A percentile compares a stretch with the other conserved stretches of the same genome.
These are phyloP conservation scores for Boehmeria nivea DNA, from an alignment of 306 rosid species.

Conservation along the genomic window DNA sequence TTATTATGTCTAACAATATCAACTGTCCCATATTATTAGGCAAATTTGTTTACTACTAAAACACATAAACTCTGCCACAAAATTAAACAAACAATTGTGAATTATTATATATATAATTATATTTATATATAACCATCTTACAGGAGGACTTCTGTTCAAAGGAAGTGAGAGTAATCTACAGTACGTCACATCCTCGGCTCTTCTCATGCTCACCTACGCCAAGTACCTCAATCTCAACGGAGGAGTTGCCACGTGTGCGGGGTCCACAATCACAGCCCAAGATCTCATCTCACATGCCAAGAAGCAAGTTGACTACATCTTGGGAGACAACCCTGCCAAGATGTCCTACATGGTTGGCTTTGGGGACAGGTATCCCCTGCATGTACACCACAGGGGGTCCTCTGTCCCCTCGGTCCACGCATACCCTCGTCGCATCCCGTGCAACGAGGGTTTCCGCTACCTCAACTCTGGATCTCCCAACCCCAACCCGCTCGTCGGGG, in stretches of 20 bases:
- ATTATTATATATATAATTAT: too few species aligned
- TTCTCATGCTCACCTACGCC: slow-evolving; percentile 56
- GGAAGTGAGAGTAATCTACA: slow-evolving; percentile 83
- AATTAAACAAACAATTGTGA: too few species aligned
- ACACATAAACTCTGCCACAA: too few species aligned
- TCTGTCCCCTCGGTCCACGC: slow-evolving; percentile 56
- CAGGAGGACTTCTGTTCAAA: slow-evolving; percentile 71
- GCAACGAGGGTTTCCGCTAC: slow-evolving; percentile 58
- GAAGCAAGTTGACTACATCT: slow-evolving; percentile 75
- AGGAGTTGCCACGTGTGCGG: slow-evolving; percentile 39
- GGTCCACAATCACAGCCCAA: slow-evolving; percentile 36
- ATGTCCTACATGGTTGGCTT: slow-evolving; percentile 87
- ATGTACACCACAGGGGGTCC: slow-evolving; percentile 75
- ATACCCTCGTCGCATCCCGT: slow-evolving; percentile 34
- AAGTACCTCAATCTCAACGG: slow-evolving; percentile 46
- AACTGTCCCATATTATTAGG: too few species aligned
- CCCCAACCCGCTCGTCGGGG: slow-evolving; percentile 73
- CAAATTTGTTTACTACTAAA: too few species aligned
- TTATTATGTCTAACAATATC: too few species aligned
- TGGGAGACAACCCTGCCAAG: slow-evolving; percentile 64
- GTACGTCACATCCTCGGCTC: slow-evolving; percentile 59
- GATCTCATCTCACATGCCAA: slow-evolving; percentile 44
- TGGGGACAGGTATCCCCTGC: slow-evolving; percentile 58
- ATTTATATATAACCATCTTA: too few species aligned
- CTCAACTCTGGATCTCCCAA: slow-evolving; percentile 46